Base-by-base conservation (phyloP, 2,329 filamentous ascomycete species). In the Pestalotiopsis sp. region DNA sequence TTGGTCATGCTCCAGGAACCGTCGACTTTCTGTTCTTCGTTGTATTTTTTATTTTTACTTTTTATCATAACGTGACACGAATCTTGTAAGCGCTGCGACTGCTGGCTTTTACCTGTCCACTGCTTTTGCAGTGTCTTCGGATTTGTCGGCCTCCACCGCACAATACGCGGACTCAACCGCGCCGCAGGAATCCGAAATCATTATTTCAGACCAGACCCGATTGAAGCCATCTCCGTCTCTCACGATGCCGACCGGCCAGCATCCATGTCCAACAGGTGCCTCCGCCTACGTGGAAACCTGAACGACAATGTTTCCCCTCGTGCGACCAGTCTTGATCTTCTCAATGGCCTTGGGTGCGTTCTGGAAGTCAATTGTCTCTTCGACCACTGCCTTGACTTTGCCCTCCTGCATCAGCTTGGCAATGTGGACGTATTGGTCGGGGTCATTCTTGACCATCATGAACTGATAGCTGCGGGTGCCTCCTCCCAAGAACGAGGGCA, bases 261-360 rank as follows among this genome's bases (percentile, higher is more conserved):
- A 31, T 31, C 27, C 27, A 31, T 9, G 1, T 6, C 27, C 6
- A 31, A 1, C 5, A 6, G 27, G 27, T 52, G 17, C 17, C 4
- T 9, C 20, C 14, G 45, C 3, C 58, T 67, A 63, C 17, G 62
- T 38, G 17, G 66, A 52, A 20, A 31, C 73, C 68, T 71, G 70
- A 12, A 83, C 71, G 31, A 92, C 81, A 70, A 92, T 78, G 79
- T 92, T 92, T 0, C 90, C 90, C 70, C 79, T 85, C 1, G 86
- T 82, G 41, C 85, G 82, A 0, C 86, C 85, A 0, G 80, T 85
- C 79, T 86, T 89, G 73, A 91, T 74, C 74, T 83, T 88, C 75
- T 85, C 83, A 77, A 87, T 89, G 1, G 88, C 90, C 73, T 85
- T 83, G 1, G 84, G 82, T 1, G 82, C 85, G 68, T 91, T 84